These are phyloP conservation scores for Tieghemostelium lacteum DNA, from an alignment of 78 protist species.

Conservation along the genomic window DNA sequence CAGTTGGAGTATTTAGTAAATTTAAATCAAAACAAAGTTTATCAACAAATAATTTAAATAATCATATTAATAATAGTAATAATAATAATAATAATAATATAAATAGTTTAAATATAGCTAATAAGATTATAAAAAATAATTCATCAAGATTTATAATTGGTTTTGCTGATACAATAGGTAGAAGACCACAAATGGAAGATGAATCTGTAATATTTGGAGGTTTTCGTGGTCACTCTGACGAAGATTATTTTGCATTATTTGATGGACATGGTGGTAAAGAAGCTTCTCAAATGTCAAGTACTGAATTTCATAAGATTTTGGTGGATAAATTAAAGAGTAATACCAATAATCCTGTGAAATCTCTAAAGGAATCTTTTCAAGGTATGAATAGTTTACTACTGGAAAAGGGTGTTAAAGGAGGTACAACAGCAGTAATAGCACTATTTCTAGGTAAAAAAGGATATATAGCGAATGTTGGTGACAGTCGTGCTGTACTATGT, in stretches of 20 bases:
- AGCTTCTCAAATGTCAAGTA: constrained; percentile 57
- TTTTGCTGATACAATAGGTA: constrained; percentile 87
- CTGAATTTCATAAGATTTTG: constrained; percentile 36
- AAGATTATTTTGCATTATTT: constrained; percentile 81
- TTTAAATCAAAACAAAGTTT: neutral
- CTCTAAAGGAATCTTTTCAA: constrained; percentile 58
- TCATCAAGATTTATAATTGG: constrained; percentile 81
- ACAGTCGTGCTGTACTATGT: constrained; percentile 84
- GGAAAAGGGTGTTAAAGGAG: constrained; percentile 70
- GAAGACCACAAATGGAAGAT: constrained; percentile 89
- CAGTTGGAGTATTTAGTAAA: constrained; percentile 49
- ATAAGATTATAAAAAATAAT: constrained; percentile 36
- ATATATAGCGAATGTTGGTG: constrained; percentile 89
- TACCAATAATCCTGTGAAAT: constrained; percentile 23
- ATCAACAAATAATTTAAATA: neutral
- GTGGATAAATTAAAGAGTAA: constrained; percentile 29
- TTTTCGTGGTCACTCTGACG: constrained; percentile 77
- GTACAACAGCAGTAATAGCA: constrained; percentile 86
- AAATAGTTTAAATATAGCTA: constrained; percentile 7
- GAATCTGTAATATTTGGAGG: constrained; percentile 64
- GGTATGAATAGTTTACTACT: constrained; percentile 5
- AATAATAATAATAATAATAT: no score
- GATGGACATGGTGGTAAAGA: constrained; percentile 91
- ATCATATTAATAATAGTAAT: no score
- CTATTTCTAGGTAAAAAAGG: constrained; percentile 71